Percentiles rank a stretch among this genome's conserved stretches.
Conservation (phyloP, 495 filamentous ascomycete species). For the Talaromyces adpressus region DNA sequence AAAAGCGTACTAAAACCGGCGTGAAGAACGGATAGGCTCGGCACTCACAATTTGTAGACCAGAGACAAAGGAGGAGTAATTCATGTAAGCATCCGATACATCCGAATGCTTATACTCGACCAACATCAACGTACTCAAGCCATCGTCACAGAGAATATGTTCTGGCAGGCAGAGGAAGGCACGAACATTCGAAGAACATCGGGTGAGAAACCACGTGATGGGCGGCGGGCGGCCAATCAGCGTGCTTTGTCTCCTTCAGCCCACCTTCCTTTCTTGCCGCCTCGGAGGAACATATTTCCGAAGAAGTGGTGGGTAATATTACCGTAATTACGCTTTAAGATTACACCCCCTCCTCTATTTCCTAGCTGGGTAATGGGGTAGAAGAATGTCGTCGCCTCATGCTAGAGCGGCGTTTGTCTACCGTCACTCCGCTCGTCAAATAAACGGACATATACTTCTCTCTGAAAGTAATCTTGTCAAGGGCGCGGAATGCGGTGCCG, state of each 20-base stretch:
- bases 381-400: background rate
- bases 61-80: background rate
- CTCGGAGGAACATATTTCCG: background rate
- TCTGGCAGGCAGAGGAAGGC: background rate
- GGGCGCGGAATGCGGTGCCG: background rate
- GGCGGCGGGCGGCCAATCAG: background rate
- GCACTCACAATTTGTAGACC: background rate
- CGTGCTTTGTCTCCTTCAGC: background rate
- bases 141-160: background rate
- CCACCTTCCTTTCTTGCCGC: background rate
- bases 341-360: background rate
- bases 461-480: background rate
- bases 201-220: slow-evolving; percentile 2
- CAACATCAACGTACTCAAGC: background rate
- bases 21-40: background rate
- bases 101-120: background rate
- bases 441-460: background rate
- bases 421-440: background rate
- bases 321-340: background rate
- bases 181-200: background rate
- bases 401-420: background rate
- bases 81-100: background rate
- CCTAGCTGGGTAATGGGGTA: background rate
- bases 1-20: background rate
- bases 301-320: background rate